Percentiles rank a stretch among this genome's conserved stretches.
Evolutionary conservation across 1,284 basidiomycete genomes (phyloP).

Genomic region (Trametes hirsuta): DNA sequence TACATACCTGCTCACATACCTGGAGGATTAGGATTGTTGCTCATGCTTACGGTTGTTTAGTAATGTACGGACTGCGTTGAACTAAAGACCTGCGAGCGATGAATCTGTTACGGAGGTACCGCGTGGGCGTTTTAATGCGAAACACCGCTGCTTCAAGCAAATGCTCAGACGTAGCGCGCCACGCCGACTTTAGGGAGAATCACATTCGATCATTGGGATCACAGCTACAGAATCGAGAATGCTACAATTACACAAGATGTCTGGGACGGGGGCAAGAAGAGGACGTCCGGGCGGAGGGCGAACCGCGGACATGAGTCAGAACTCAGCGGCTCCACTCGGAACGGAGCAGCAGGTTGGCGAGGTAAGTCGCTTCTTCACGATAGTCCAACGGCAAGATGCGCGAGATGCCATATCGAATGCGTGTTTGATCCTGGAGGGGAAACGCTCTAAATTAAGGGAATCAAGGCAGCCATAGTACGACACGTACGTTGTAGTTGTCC

Average conservation of each 20-base stretch:
- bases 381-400: conserved; percentile 73
- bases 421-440: conserved; percentile 63
- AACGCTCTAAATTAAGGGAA: conserved; percentile 4
- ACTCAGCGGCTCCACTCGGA: conserved; percentile 25
- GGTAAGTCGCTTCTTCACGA: conserved; percentile 64
- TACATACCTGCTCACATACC: conserved; percentile 6
- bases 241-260: neutral
- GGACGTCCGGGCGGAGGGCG: neutral
- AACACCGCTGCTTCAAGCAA: too few species aligned
- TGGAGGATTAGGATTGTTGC: neutral
- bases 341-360: conserved; percentile 56
- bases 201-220: too few species aligned
- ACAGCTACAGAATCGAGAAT: too few species aligned
- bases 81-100: neutral
- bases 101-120: neutral
- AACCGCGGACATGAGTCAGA: neutral
- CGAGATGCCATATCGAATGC: conserved; percentile 83
- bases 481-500: conserved; percentile 81
- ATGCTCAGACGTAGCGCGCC: too few species aligned
- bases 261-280: neutral
- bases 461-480: neutral
- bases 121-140: neutral
- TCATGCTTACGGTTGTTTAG: neutral
- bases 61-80: conserved; percentile 1
- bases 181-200: too few species aligned